Evolutionary conservation across 164 flowering plant genomes (phyloP).

Genomic region (Santalum album): DNA sequence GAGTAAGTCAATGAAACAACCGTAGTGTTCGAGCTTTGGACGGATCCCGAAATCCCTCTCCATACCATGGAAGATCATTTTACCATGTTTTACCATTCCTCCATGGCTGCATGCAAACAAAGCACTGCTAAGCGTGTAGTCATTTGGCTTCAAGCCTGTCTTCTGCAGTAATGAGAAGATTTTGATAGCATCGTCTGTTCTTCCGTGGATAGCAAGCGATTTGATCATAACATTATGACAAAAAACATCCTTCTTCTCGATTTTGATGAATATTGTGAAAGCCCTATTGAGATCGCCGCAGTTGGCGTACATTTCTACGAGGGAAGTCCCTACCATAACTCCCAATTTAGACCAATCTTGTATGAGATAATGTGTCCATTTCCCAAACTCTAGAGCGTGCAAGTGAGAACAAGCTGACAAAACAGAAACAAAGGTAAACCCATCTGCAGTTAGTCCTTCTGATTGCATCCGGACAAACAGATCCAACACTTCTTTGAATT

Average conservation of each 20-base stretch:
- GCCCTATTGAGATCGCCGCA: slow-evolving; percentile 39
- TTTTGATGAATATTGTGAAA: slow-evolving; percentile 25
- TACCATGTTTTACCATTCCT: slow-evolving; percentile 33
- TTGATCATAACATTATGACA: slow-evolving; percentile 43
- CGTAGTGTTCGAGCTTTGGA: slow-evolving; percentile 32
- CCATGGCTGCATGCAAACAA: slow-evolving; percentile 57
- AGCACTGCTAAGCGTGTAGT: slow-evolving; percentile 27
- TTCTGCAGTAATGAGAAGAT: slow-evolving; percentile 25
- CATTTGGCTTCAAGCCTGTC: slow-evolving; percentile 25
- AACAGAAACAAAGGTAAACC: slow-evolving; percentile 29
- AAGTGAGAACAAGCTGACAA: slow-evolving; percentile 34
- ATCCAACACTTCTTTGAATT: slow-evolving; percentile 24
- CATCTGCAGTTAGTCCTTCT: slow-evolving; percentile 21
- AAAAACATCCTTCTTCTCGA: slow-evolving; percentile 26
- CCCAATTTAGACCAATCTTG: slow-evolving; percentile 19
- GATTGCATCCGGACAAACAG: slow-evolving; percentile 27
- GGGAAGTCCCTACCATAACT: slow-evolving; percentile 16
- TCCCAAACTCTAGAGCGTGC: slow-evolving; percentile 33
- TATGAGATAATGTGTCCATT: slow-evolving; percentile 26
- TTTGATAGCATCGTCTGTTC: slow-evolving; percentile 24
- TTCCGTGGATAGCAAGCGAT: slow-evolving; percentile 35
- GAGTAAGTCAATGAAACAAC: slow-evolving; percentile 36
- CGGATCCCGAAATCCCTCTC: slow-evolving; percentile 21
- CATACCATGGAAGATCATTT: slow-evolving; percentile 22
- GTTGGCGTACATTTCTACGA: slow-evolving; percentile 37